phyloP scores from a whole-genome alignment of 805 yeast genomes.

The Alloascoidea africana region DNA sequence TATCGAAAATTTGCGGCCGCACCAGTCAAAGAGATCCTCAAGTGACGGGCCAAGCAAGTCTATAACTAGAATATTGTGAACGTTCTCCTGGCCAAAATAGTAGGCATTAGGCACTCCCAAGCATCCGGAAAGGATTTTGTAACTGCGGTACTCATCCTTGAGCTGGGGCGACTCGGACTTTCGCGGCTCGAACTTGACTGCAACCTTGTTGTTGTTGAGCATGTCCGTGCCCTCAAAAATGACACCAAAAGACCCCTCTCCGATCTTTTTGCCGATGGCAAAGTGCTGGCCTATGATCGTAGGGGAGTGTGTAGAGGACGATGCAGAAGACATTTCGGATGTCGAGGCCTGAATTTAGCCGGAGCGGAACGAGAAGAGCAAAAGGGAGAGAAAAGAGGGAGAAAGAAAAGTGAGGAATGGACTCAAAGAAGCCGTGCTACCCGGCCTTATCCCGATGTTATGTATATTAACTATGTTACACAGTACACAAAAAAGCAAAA shows the following conservation, averaged over 20 bases:
- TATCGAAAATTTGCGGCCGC: constrained; percentile 58
- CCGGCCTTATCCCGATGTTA: no score
- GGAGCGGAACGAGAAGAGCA: no score
- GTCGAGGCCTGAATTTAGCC: no score
- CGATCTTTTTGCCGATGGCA: constrained; percentile 70
- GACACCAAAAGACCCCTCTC: constrained; percentile 80
- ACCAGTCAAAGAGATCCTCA: constrained; percentile 82
- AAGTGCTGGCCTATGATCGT: constrained; percentile 42
- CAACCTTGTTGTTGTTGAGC: constrained; percentile 30
- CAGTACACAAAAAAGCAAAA: no score
- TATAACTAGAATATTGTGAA: constrained; percentile 68
- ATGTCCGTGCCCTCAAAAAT: constrained; percentile 71
- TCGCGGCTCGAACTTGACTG: constrained; percentile 35
- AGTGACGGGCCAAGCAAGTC: constrained; percentile 74
- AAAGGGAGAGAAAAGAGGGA: no score
- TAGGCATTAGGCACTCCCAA: constrained; percentile 69
- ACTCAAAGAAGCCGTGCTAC: no score
- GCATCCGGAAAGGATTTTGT: constrained; percentile 52
- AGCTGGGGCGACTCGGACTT: constrained; percentile 80
- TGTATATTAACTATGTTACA: no score
- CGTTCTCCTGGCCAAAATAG: constrained; percentile 78
- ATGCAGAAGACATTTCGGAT: no score
- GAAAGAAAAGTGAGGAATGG: no score
- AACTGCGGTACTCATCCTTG: constrained; percentile 71
- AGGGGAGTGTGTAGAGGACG: constrained; percentile 1